Conservation (phyloP, 139 green algal species). For the Raphidocelis subcapitata region DNA sequence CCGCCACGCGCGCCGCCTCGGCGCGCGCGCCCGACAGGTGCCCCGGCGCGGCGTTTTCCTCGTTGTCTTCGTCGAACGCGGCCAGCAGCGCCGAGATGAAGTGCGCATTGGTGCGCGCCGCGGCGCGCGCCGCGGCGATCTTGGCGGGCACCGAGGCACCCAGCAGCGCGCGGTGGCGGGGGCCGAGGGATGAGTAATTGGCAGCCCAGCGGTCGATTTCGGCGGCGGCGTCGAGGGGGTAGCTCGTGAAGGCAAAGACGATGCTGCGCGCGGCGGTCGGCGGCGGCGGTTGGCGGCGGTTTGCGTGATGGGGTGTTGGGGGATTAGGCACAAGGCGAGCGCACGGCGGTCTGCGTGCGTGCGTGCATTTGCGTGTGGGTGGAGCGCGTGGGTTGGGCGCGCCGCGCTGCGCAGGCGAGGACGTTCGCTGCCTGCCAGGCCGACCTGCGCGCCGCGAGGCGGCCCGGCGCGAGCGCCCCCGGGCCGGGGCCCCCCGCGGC, state of each 20-base stretch:
- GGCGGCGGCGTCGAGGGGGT: conserved; percentile 45
- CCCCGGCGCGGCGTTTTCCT: neutral
- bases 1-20: neutral
- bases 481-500: too few relatives aligned
- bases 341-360: too few relatives aligned
- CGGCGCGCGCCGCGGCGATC: conserved; percentile 30
- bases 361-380: neutral
- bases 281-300: neutral
- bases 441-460: too few relatives aligned
- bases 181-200: conserved; percentile 56
- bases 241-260: conserved; percentile 65
- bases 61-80: conserved; percentile 25
- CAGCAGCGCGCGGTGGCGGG: conserved; percentile 49
- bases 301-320: neutral
- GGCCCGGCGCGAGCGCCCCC: too few relatives aligned
- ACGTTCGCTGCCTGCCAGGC: too few relatives aligned
- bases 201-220: conserved; percentile 77
- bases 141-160: conserved; percentile 41
- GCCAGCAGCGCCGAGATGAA: conserved; percentile 62
- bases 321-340: too few relatives aligned
- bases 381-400: neutral
- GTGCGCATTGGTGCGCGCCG: conserved; percentile 60
- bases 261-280: conserved; percentile 48
- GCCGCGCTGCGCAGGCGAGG: too few relatives aligned
- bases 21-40: neutral